Base-by-base conservation (phyloP, 1,284 basidiomycete species). In the Malassezia restricta region DNA sequence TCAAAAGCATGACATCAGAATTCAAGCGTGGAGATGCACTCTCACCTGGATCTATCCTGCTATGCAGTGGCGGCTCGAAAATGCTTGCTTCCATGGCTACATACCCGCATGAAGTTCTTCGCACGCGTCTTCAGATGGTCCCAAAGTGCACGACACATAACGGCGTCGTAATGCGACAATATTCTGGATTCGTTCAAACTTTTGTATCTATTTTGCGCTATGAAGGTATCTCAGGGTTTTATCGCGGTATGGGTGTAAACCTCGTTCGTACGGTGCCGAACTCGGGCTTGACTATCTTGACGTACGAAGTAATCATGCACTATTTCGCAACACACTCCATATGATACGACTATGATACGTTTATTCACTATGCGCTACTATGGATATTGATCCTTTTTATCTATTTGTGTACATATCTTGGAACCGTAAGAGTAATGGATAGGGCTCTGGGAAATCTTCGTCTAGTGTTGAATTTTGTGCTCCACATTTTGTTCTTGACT, bases 31-130 rank as follows among this genome's bases (percentile, higher is more conserved):
- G 43, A 38, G 29, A 53, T 28, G 47, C 61, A 37, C 48, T 68
- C 31, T 43, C 52, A 0, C 56, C 66, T 0, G 42, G 47, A 3
- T 56, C 50, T 9, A 72, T 72, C 28, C 39, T 72, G 43, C 17
- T 61, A 17, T 72, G 70, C 57, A 63, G 59, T 35, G 64, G 65
- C 37, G 59, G 54, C 8, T 67, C 68, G 9, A 73, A 73, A 59
- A 73, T 73, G 70, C 65, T 73, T 14, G 70, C 70, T 1, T 61
- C 57, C 24, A 61, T 71, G 0, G 62, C 63, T 29, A 73, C 70
- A 9, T 73, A 73, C 49, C 70, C 70, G 17, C 70, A 73, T 46
- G 70, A 73, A 54, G 70, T 73, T 12, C 39, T 73, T 42, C 48
- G 70, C 28, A 73, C 70, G 1, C 41, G 66, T 6, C 44, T 72